Conservation (phyloP, 805 yeast species). For the Spathaspora arborariae region DNA sequence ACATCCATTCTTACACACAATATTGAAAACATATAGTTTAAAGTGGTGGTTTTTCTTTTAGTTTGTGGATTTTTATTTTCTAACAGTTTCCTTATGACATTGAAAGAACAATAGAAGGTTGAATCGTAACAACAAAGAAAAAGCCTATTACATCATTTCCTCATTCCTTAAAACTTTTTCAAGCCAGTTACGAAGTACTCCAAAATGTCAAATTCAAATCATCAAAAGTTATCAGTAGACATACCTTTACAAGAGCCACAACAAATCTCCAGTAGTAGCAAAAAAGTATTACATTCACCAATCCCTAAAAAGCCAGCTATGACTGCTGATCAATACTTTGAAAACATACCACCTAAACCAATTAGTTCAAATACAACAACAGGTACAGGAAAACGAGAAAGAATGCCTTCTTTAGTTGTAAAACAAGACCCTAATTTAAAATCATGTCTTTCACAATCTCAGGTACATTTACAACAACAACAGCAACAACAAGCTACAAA, state of each 20-base stretch:
- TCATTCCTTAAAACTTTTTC: no score
- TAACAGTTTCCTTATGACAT: background rate
- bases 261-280: background rate
- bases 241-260: background rate
- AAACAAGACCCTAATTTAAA: slow-evolving; percentile 16
- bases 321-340: background rate
- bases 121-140: background rate
- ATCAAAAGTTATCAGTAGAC: background rate
- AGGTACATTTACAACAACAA: background rate
- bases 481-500: background rate
- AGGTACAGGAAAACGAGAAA: slow-evolving; percentile 3
- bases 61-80: background rate
- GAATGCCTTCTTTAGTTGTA: slow-evolving; percentile 13
- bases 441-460: slow-evolving; percentile 13
- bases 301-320: slow-evolving; percentile 9
- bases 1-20: background rate
- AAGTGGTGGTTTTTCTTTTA: background rate
- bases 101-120: background rate
- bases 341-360: background rate
- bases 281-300: slow-evolving; percentile 9
- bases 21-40: background rate
- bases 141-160: background rate
- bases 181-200: no score
- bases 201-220: no score
- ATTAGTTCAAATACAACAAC: background rate